Evolutionary conservation across 176 grass and related monocot species (phyloP).

Genomic region (Ensete glaucum): DNA sequence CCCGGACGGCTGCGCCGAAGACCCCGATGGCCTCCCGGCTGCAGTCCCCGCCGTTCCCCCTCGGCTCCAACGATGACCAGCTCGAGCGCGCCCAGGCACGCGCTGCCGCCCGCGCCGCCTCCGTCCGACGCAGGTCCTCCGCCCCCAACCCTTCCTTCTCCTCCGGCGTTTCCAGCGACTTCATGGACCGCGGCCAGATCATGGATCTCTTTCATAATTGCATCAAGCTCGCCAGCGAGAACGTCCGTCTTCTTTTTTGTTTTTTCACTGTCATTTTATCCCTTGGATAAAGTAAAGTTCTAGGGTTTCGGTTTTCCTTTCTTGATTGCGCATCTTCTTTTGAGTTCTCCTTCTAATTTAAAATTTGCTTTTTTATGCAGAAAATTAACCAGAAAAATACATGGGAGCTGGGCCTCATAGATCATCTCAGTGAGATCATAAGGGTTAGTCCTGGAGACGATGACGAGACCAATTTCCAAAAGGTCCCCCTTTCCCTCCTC

Average conservation of each 20-base stretch:
- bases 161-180: slow-evolving; percentile 14
- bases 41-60: slow-evolving; percentile 59
- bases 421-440: slow-evolving; percentile 85
- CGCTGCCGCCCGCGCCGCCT: slow-evolving; percentile 48
- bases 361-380: slow-evolving; percentile 24
- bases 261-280: neutral
- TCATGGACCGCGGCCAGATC: slow-evolving; percentile 74
- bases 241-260: slow-evolving; percentile 22
- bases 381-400: slow-evolving; percentile 99
- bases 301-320: neutral
- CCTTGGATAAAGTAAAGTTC: neutral
- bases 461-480: slow-evolving; percentile 95
- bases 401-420: slow-evolving; percentile 87
- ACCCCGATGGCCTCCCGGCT: slow-evolving; percentile 34
- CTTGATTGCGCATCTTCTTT: neutral
- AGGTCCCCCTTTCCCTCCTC: slow-evolving; percentile 33
- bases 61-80: slow-evolving; percentile 86
- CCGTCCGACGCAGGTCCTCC: slow-evolving; percentile 38
- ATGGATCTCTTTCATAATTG: slow-evolving; percentile 92
- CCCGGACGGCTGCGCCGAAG: slow-evolving; percentile 16
- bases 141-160: slow-evolving; percentile 6
- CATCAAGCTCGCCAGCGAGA: slow-evolving; percentile 93
- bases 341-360: neutral
- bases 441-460: slow-evolving; percentile 57
- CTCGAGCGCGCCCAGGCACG: slow-evolving; percentile 73